A percentile compares a stretch with the other conserved stretches of the same genome.
Evolutionary conservation across 306 rosid species (phyloP).

Genomic region (Rosa chinensis): DNA sequence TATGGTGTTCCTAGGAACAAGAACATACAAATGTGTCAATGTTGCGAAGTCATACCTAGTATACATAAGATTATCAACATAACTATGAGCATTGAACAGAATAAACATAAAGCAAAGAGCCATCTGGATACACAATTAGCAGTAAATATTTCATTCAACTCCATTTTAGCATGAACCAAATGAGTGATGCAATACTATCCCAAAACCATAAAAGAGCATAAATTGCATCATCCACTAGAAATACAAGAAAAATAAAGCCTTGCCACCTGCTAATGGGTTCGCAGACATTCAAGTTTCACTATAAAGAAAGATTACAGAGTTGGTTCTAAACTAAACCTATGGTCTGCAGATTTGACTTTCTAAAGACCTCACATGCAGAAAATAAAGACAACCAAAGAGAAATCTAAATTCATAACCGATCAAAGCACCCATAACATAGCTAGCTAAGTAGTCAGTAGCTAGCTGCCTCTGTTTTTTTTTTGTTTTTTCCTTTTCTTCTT

Average conservation of each 20-base stretch:
- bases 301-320: background rate
- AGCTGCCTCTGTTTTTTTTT: too few species aligned
- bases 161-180: background rate
- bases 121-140: background rate
- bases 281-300: background rate
- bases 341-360: background rate
- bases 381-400: background rate
- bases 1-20: conserved; percentile 71
- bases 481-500: too few species aligned
- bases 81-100: background rate
- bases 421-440: background rate
- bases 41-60: conserved; percentile 4
- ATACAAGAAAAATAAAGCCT: too few species aligned
- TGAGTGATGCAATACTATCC: background rate
- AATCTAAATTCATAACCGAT: background rate
- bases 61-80: background rate
- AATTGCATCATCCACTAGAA: background rate
- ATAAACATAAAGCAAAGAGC: background rate
- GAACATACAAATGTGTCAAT: conserved; percentile 16
- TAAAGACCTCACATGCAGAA: background rate
- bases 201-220: background rate
- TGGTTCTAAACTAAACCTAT: background rate
- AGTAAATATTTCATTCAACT: background rate
- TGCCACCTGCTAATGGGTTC: background rate
- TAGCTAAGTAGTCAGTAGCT: too few species aligned